Evolutionary conservation across 805 yeast genomes (phyloP), one percentile per base, ranked within the genome.

Genomic region (Myxozyma udenii): DNA sequence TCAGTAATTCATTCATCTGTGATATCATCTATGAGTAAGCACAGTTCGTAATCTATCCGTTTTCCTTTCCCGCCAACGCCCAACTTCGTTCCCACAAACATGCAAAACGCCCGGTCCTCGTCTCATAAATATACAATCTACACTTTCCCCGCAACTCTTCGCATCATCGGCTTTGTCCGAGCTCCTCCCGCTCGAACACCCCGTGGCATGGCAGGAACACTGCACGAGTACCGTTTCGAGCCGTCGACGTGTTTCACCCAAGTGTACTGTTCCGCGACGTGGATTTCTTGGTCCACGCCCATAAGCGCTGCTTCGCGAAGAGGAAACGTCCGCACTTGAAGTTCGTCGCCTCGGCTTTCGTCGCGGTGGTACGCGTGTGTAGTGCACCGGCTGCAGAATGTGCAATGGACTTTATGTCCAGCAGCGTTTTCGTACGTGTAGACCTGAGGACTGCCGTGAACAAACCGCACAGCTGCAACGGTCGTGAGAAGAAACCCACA

Each of bases 191-290:
- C n/a, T n/a, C n/a, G n/a, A n/a, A n/a, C n/a, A n/a, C n/a, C n/a
- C n/a, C 59, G 37, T 6, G 50, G 43, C 16, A 52, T 53, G 3
- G 59, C 57, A 21, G 59, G 59, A 28, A 52, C 30, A 50, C 51
- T 40, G 37, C 28, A 16, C 33, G 28, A 25, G 32, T 51, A 55
- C 26, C 51, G 53, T 41, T 33, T 44, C n/a, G 57, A 53, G 3
- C 59, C 59, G 35, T 55, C 59, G 32, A 55, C 51, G 42, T 52
- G 53, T 46, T 55, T 55, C 28, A 48, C 58, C 59, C 59, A 55
- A 6, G 45, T 48, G 45, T 48, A 52, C 45, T 49, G 39, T 43
- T 55, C 57, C 18, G 48, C 44, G 18, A 55, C 58, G 41, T 55
- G 53, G 3, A 55, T 55, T 38, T 55, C 59, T n/a, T 50, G 41